Base-by-base conservation (phyloP, 371 early-diverging fungal genomes). In the Mycotypha africana region DNA sequence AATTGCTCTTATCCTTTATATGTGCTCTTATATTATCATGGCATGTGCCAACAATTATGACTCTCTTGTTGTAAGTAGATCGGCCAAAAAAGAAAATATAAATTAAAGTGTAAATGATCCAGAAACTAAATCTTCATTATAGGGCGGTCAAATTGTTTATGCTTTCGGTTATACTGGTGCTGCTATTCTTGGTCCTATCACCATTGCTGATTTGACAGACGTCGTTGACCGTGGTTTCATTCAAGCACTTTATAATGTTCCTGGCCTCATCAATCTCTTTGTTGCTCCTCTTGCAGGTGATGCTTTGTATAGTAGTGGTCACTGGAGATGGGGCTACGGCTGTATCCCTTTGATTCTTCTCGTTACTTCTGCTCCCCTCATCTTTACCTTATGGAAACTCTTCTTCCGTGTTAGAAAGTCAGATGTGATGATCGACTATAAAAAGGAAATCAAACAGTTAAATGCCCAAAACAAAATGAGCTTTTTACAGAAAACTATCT, bases 181-280 rank as follows among this genome's bases (percentile, higher is more conserved):
- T 17, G 47, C 40, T 25, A 60, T 62, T 24, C 44, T 69, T 14
- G 56, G 59, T 0, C 65, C 60, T 10, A 60, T 69, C 23, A 45
- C 65, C 7, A 58, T 62, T 49, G 70, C 58, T 31, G 70, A 69
- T 46, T 49, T 69, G 39, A 69, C 70, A 6, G 46, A 46, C 37
- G 54, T 56, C 5, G 50, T 56, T 9, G 52, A 65, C 31, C 60
- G 65, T 46, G 65, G 65, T 30, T 42, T 69, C 4, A 56, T 58
- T 34, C 70, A 62, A 37, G 60, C 51, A 39, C 53, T 67, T 2
- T 67, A 63, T 22, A 49, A 56, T 16, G 33, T 55, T 10, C 68
- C 68, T 14, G 35, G 37, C n/a, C 25, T 67, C 17, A 56, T 67
- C 38, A 63, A 58, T 23, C 35, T 60, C 4, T 60, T 60, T 40